Evolutionary conservation across 768 basidiomycete genomes (phyloP), one percentile per base, ranked within the genome.

Genomic region (Rhizopogon sp.): DNA sequence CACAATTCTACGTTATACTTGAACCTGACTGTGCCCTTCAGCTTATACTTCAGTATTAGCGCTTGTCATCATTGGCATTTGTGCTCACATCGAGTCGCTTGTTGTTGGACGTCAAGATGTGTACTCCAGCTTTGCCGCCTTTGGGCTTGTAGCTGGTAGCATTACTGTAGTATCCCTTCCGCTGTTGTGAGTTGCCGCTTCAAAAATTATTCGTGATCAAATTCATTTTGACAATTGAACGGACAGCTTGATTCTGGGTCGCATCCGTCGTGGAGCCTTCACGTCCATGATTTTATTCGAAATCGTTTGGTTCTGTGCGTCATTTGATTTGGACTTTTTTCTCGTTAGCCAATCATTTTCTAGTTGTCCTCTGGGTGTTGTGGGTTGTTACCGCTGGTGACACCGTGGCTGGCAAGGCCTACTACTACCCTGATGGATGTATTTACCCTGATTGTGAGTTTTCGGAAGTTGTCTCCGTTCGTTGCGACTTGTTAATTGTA

Each of bases 281-380:
- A 60, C 62, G 1, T 64, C 65, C 2, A 63, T 43, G 55, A 42
- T 69, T 6, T 11, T 60, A n/a, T 67, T 67, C 10, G 61, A 70
- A 56, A 46, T 62, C 28, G n/a, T 58, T 17, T 70, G 59, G 67
- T 60, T 63, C 52, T 57, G 67, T 68, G 31, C 43, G 63, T 66
- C 8, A 45, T n/a, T 13, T 1, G 5, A 14, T 4, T 16, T 37
- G 28, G 9, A 13, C 9, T 1, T 4, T 3, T 39, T 22, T 13
- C 29, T 39, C 7, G 16, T 52, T 44, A 17, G 39, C 28, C 43
- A 33, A 57, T 44, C 20, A 6, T 20, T 5, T 33, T 3, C 5
- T 55, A 63, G 67, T 64, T 9, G 0, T 62, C 10, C 43, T 70
- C 46, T 67, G 65, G 65, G 5, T 58, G 6, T 10, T 62, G 5